Base-by-base conservation (phyloP, 139 green algal genomes). In the Coelastrella sp. region DNA sequence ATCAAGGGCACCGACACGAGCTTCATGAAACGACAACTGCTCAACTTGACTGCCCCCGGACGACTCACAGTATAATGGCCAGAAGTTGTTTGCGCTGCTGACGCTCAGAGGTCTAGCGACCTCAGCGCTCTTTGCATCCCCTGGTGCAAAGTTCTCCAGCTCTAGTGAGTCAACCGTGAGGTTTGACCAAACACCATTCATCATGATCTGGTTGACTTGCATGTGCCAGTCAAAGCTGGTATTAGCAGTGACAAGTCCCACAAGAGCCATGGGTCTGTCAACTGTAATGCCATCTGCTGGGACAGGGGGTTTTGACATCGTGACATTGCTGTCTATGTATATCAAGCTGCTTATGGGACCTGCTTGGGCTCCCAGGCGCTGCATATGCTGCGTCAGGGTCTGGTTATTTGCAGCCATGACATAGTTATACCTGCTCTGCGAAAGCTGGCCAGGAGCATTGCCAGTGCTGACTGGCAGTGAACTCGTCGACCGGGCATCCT, bases 61-160 rank as follows among this genome's bases (percentile, higher is more conserved):
- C n/a, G n/a, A 64, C 53, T 64, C 5, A 64, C 53, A 64, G 6
- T 64, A 64, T 32, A 64, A 21, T 32, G 53, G 30, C 53, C 53
- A 64, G 7, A 64, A 35, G 35, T 82, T 82, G 75, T 82, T 82
- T n/a, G 78, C 60, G 27, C 60, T 76, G 60, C 60, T 64, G 27
- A 84, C 62, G 13, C 37, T 50, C 38, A 84, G 60, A 3, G 78
- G 78, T 0, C 38, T 17, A 7, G 78, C 78, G 15, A 84, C 41
- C 25, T 84, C 78, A 35, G 78, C 78, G 25, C 35, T 63, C 3
- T n/a, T 9, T 1, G 78, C 41, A 34, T 84, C 78, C 3, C 78
- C 78, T 15, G 78, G 78, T 3, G 59, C 78, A 27, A 84, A 17
- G 27, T 84, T 84, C 78, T 84, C 78, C 13, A 84, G 25, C 25